Conservation (phyloP, 805 yeast species). For the Starmerella cellae region DNA sequence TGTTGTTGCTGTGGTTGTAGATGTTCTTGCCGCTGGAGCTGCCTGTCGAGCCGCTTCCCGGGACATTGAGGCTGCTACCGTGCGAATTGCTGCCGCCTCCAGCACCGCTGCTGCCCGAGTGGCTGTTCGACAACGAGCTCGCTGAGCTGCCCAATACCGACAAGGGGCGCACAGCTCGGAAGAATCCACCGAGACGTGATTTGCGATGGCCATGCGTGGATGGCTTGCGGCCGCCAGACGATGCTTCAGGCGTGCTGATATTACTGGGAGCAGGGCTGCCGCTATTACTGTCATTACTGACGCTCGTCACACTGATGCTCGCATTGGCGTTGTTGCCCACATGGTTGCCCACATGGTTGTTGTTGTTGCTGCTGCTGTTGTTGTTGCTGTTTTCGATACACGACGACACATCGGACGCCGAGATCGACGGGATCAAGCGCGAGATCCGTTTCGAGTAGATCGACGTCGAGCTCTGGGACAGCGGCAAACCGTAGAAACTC, state of each 20-base stretch:
- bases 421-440: constrained; percentile 9
- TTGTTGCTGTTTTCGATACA: background rate
- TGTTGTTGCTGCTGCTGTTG: background rate
- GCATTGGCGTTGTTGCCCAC: no score
- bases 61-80: background rate
- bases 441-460: constrained; percentile 14
- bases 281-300: background rate
- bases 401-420: constrained; percentile 9
- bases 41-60: background rate
- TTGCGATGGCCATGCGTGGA: constrained; percentile 2
- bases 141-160: constrained; percentile 21
- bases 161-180: constrained; percentile 31
- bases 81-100: background rate
- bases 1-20: background rate
- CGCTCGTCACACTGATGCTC: no score
- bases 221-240: background rate
- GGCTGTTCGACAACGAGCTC: background rate
- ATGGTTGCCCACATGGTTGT: no score
- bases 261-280: background rate
- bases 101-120: background rate
- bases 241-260: background rate
- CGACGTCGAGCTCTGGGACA: constrained; percentile 17
- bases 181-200: constrained; percentile 30
- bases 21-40: background rate
- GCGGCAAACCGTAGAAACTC: constrained; percentile 14